Evolutionary conservation across 305 asterid species (phyloP), one percentile per base, ranked within the genome.

Genomic region (Andrographis paniculata): DNA sequence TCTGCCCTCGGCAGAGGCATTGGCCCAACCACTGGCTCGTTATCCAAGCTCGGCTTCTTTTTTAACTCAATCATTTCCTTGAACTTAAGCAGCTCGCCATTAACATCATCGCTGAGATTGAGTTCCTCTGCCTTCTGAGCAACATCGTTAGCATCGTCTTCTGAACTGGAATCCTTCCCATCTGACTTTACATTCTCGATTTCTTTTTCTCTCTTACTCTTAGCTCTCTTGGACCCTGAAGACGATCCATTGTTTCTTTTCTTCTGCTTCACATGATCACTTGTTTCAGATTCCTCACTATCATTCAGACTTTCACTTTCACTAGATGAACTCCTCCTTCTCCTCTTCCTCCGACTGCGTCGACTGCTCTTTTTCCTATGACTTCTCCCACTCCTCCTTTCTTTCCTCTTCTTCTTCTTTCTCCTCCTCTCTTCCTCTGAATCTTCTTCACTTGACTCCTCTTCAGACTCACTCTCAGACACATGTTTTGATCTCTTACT

Each of bases 1-100:
- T 91, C 99, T n/a, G 96, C 94, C 45, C 73, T 77, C 0, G 96
- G 96, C 70, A 91, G 63, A 24, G 99, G 99, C 94, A 86, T 78
- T 33, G 96, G 96, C 16, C 99, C 99, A 47, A 91, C 92, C 39
- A 64, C 51, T 4, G 72, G 83, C 38, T 91, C 95, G 14, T 72
- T 74, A 19, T 86, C 96, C 57, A 70, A 14, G 36, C 58, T 54
- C 17, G 75, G 20, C 52, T 65, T 83, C 76, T 76, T 86, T 51
- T 81, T 55, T 10, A 55, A 63, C 62, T 86, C 95, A 9, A 71
- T 61, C 78, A 78, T 59, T 66, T 91, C 96, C 65, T 75, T 83
- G 22, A 86, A 72, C 61, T 56, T 65, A 20, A 76, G 79, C 22
- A 73, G 6, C 79, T 86, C 96, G 0, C 56, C 61, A 14, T 70